These are phyloP conservation scores for Tetramitus jugosus DNA, from an alignment of 208 protist species.

Conservation along the genomic window DNA sequence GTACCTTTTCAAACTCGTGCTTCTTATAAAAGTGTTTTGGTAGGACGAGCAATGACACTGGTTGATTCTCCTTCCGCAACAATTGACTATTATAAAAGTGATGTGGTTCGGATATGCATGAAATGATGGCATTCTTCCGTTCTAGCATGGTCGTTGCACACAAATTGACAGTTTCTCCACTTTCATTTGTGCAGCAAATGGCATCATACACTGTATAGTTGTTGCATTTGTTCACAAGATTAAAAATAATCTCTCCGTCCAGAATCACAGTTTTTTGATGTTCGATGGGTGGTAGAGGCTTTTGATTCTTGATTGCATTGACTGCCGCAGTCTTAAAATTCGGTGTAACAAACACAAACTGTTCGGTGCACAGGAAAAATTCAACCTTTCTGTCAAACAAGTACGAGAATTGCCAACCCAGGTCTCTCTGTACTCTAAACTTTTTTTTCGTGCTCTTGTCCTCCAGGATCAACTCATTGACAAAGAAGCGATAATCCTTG, in stretches of 20 bases:
- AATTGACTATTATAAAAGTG: not conserved
- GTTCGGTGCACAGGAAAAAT: slow-evolving; percentile 2
- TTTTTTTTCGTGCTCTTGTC: not conserved
- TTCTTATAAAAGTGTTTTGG: slow-evolving; percentile 21
- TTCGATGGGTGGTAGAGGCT: not conserved
- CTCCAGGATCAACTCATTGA: not conserved
- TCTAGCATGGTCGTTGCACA: not conserved
- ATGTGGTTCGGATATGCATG: not conserved
- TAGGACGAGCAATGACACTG: not conserved
- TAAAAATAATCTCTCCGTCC: slow-evolving; percentile 19
- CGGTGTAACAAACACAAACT: not conserved
- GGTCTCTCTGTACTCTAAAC: not conserved
- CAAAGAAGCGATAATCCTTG: not conserved
- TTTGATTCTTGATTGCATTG: not conserved
- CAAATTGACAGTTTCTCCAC: not conserved
- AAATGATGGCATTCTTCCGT: not conserved
- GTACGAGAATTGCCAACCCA: slow-evolving; percentile 7
- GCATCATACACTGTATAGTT: slow-evolving; percentile 22
- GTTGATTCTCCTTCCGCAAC: not conserved
- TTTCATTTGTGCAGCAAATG: not conserved
- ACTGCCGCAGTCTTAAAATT: not conserved
- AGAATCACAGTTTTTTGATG: not conserved
- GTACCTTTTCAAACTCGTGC: not conserved
- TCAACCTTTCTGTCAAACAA: slow-evolving; percentile 14
- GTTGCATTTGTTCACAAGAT: not conserved